Conservation (phyloP, 441 rosid genomes). For the Dalechampia spathulata region DNA sequence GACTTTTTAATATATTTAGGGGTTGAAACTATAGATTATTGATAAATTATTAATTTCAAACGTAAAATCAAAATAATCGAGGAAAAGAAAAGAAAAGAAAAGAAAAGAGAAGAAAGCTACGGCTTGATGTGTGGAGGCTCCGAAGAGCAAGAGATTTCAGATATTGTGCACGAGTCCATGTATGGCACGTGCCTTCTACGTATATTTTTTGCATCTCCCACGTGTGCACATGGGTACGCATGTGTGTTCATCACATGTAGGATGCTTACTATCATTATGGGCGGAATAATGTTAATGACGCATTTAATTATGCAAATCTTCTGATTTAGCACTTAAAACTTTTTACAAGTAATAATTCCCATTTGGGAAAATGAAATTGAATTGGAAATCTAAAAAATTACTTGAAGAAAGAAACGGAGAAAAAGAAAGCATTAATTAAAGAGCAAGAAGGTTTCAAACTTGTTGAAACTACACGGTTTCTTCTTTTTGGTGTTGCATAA, state of each 20-base stretch:
- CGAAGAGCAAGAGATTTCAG: background rate
- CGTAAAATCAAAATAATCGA: too few relatives aligned
- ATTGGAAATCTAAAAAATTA: too few relatives aligned
- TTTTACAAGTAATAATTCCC: too few relatives aligned
- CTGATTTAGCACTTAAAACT: too few relatives aligned
- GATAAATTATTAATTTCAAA: too few relatives aligned
- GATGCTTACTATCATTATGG: too few relatives aligned
- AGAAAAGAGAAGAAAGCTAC: background rate
- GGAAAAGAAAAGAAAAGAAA: background rate
- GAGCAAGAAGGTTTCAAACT: background rate
- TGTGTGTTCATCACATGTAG: conserved; percentile 4
- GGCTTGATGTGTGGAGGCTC: background rate
- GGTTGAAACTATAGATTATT: too few relatives aligned
- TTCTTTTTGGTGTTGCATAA: background rate
- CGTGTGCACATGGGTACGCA: conserved; percentile 12
- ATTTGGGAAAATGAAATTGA: too few relatives aligned
- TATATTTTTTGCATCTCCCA: background rate
- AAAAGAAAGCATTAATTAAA: background rate
- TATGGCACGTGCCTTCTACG: background rate
- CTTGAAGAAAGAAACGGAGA: background rate
- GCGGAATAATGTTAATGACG: too few relatives aligned
- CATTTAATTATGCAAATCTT: too few relatives aligned
- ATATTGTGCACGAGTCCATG: background rate
- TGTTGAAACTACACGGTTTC: background rate
- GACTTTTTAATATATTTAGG: too few relatives aligned